Evolutionary conservation across 2,329 filamentous ascomycete species (phyloP), one percentile per base, ranked within the genome.

Genomic region (Penicillium sp.): DNA sequence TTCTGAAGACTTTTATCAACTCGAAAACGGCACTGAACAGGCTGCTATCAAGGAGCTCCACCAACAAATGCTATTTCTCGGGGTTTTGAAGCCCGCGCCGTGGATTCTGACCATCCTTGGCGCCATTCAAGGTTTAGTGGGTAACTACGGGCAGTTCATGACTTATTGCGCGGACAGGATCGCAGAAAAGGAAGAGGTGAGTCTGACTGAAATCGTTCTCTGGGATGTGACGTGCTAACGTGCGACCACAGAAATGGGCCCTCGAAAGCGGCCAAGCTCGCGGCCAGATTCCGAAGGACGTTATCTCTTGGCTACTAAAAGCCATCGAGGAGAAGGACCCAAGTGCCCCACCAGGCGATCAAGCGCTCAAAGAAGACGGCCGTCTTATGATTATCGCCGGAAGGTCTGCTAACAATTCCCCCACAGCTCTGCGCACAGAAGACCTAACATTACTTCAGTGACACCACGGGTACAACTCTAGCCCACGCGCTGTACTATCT

Each of bases 241-340:
- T 3, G 31, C 31, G 48, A 39, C 21, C 19, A 22, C n/a, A 50
- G 48, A 26, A 50, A 39, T 50, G 48, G 48, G 21, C 21, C 31
- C 21, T 16, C 19, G 11, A 37, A 39, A 24, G 13, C 13, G 21
- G 37, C 21, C 13, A 48, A 14, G n/a, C 24, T 16, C n/a, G 13
- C 11, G 14, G 19, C 13, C 26, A 33, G 14, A 16, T 16, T 8
- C 74, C 73, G 0, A 58, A 65, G 37, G 75, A 78, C 57, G 68
- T 79, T 22, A 59, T 75, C 5, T 74, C 75, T 0, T 79, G 75
- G 75, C 61, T 79, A 5, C 46, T 78, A 19, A 77, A 76, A 52
- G 73, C 75, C 4, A 61, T 71, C 5, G 66, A 71, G 14, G 74
- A 77, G 16, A 72, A 74, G 19, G 73, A 78, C 24, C 55, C 63